Base-by-base conservation (phyloP, 352 stramenopile species). In the Globisporangium spiculum region DNA sequence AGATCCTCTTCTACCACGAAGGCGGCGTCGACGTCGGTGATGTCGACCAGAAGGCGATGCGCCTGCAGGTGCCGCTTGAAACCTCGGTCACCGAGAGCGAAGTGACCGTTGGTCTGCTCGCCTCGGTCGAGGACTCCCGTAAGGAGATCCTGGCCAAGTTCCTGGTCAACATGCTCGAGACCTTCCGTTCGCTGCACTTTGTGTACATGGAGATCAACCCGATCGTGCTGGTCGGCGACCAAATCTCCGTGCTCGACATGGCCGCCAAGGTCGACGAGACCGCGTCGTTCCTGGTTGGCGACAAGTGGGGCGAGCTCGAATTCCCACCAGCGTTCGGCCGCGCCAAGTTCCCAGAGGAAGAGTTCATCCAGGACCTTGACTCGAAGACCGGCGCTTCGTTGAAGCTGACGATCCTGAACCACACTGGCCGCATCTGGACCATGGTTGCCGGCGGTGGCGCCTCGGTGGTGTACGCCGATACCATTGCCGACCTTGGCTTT, bases 201-300 rank as follows among this genome's bases (percentile, higher is more conserved):
- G 91, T 96, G 26, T 98, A 98, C 84, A 97, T 99, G 92, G 96
- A 99, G 79, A 98, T 99, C 76, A 99, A 99, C 81, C 97, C 97
- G 24, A 94, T 99, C 67, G 96, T 99, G 65, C 84, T 98, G 6
- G 89, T 97, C 16, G 86, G 83, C 16, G 83, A 97, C 73, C 86
- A 92, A 73, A 96, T 99, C 63, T 94, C 89, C 30, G 95, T 97
- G 63, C 81, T 99, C 3, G 97, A 99, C 77, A 96, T 99, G 83
- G 96, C 96, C 20, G 96, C 93, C 52, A 99, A 99, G 84, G 90
- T 99, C 46, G 97, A 99, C 71, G 97, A 99, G 75, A 98, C 97
- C 2, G 97, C 97, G 46, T 81, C 91, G 64, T 99, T 98, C 79
- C 73, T 99, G 1, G 92, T 96, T 54, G 88, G 92, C n/a, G 80